Conservation (phyloP, 2,329 filamentous ascomycete genomes). For the Monosporascus ibericus region DNA sequence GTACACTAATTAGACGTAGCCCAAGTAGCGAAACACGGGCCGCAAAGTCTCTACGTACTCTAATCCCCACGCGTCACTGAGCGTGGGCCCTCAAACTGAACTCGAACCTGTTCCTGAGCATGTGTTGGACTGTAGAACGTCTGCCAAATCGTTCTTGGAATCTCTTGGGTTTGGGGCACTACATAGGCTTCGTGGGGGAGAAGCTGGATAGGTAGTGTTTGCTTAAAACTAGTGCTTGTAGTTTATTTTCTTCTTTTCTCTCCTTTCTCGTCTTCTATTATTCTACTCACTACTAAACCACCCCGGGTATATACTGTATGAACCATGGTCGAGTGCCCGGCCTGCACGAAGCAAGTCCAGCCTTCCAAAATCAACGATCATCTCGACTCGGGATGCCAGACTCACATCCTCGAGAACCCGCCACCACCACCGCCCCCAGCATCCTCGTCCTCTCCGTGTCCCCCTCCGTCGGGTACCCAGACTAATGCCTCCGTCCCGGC, state of each 20-base stretch:
- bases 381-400: slow-evolving; percentile 76
- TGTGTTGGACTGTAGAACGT: too few species aligned
- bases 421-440: slow-evolving; percentile 20
- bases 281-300: background rate
- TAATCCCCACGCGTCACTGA: background rate
- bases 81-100: too few species aligned
- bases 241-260: background rate
- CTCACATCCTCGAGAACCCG: slow-evolving; percentile 52
- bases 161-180: too few species aligned
- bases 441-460: slow-evolving; percentile 24
- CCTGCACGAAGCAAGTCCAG: slow-evolving; percentile 69
- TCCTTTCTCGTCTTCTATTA: background rate
- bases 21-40: background rate
- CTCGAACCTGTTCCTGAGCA: background rate
- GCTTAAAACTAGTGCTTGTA: background rate
- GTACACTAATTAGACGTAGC: background rate
- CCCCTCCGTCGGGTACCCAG: slow-evolving; percentile 29
- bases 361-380: slow-evolving; percentile 78
- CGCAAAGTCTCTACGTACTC: background rate
- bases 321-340: slow-evolving; percentile 65
- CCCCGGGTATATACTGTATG: background rate
- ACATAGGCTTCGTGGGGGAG: background rate
- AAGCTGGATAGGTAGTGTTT: background rate
- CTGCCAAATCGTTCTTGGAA: too few species aligned
- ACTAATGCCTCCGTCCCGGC: slow-evolving; percentile 28